Percentiles rank a stretch among this genome's conserved stretches.
Conservation (phyloP, 1,284 basidiomycete genomes). For the Fomitopsis schrenkii region DNA sequence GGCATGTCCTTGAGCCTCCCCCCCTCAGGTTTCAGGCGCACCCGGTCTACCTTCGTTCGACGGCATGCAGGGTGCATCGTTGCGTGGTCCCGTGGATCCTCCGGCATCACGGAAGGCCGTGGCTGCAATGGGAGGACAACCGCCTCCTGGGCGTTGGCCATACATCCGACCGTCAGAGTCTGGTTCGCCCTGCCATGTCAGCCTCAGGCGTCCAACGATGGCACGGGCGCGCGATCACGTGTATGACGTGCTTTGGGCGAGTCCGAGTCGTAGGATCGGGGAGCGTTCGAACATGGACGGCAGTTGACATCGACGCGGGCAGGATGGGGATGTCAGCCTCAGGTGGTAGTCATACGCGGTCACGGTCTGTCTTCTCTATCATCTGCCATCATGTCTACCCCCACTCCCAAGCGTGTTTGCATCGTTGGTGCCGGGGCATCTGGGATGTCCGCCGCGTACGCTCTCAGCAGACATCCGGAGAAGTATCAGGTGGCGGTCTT, state of each 20-base stretch:
- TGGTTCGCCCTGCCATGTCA: too few species aligned
- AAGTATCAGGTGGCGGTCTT: conserved; percentile 52
- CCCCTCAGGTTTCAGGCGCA: too few species aligned
- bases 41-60: too few species aligned
- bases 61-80: too few species aligned
- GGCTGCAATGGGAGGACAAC: too few species aligned
- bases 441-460: conserved; percentile 56
- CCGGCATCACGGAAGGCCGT: too few species aligned
- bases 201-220: neutral
- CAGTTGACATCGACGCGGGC: neutral
- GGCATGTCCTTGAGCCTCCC: too few species aligned
- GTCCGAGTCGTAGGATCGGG: neutral
- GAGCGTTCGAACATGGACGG: neutral
- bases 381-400: conserved; percentile 1
- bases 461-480: conserved; percentile 49
- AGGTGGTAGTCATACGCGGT: neutral
- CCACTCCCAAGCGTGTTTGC: conserved; percentile 34
- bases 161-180: too few species aligned
- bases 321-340: neutral
- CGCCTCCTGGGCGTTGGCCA: too few species aligned
- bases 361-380: neutral
- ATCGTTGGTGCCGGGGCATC: conserved; percentile 49
- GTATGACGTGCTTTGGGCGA: neutral
- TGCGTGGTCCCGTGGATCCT: too few species aligned
- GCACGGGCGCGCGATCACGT: neutral